Evolutionary conservation across 225 moss, liverwort and hornwort genomes (phyloP).

Genomic region (Physcomitrellopsis africana): DNA sequence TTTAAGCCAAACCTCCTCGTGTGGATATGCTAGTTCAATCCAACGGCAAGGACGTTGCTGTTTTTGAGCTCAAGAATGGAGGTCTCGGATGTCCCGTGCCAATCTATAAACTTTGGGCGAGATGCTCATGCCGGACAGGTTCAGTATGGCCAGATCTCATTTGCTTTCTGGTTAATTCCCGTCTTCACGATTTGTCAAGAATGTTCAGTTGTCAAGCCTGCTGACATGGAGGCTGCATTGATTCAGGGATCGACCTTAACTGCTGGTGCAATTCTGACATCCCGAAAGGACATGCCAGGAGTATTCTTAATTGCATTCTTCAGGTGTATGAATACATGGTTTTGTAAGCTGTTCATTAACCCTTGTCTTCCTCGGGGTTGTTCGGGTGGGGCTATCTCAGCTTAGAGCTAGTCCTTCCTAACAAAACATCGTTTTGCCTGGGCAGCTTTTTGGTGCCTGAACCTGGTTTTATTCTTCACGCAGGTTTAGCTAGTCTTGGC

Average conservation of each 20-base stretch:
- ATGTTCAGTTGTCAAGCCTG: slow-evolving; percentile 4
- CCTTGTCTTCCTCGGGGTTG: background rate
- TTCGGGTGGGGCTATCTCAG: slow-evolving; percentile 9
- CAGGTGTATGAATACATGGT: slow-evolving; percentile 18
- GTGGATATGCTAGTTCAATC: background rate
- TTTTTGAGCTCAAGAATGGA: slow-evolving; percentile 23
- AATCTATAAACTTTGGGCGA: slow-evolving; percentile 3
- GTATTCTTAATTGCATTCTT: background rate
- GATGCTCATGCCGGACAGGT: slow-evolving; percentile 26
- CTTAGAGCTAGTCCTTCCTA: background rate
- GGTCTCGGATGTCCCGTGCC: background rate
- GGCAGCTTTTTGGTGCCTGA: background rate
- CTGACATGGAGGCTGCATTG: slow-evolving; percentile 10
- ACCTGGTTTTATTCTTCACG: background rate
- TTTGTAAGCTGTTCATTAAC: background rate
- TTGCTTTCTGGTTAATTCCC: background rate
- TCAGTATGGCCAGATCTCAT: slow-evolving; percentile 8
- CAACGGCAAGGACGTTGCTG: background rate
- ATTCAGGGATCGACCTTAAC: background rate
- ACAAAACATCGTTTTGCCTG: background rate
- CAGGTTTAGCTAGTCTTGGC: background rate
- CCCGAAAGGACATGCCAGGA: background rate
- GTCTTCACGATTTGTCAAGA: slow-evolving; percentile 8
- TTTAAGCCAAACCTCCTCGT: slow-evolving; percentile 10
- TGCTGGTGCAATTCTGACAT: slow-evolving; percentile 7